Evolutionary conservation across 306 rosid species (phyloP).

Genomic region (Acacia confusa): DNA sequence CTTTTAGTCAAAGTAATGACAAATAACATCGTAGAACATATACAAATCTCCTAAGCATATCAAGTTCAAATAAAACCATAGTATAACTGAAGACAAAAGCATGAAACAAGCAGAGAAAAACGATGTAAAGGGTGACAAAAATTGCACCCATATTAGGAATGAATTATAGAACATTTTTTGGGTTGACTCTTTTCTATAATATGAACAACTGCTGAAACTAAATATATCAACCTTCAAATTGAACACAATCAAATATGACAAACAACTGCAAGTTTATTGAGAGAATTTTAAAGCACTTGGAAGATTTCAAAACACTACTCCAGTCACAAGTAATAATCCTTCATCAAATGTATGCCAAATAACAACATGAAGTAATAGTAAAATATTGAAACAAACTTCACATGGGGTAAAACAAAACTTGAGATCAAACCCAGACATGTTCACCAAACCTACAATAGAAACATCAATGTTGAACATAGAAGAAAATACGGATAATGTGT

Average conservation of each 20-base stretch:
- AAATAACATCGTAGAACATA: not conserved
- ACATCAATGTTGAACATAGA: not conserved
- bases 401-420: not conserved
- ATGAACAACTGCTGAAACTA: not conserved
- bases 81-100: not conserved
- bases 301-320: not conserved
- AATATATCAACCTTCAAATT: not conserved
- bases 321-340: not conserved
- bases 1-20: constrained; percentile 1
- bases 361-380: not conserved
- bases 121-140: not conserved
- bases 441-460: not conserved
- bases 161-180: not conserved
- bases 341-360: not conserved
- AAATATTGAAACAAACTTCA: not conserved
- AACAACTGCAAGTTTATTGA: not conserved
- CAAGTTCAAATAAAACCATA: not conserved
- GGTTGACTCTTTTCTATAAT: not conserved
- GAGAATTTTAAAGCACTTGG: not conserved
- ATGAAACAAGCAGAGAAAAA: not conserved
- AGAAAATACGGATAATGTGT: not conserved
- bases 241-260: not conserved
- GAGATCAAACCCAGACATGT: not conserved
- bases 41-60: not conserved
- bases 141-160: not conserved